Conservation (phyloP, 768 basidiomycete species). For the Mycena filopes region DNA sequence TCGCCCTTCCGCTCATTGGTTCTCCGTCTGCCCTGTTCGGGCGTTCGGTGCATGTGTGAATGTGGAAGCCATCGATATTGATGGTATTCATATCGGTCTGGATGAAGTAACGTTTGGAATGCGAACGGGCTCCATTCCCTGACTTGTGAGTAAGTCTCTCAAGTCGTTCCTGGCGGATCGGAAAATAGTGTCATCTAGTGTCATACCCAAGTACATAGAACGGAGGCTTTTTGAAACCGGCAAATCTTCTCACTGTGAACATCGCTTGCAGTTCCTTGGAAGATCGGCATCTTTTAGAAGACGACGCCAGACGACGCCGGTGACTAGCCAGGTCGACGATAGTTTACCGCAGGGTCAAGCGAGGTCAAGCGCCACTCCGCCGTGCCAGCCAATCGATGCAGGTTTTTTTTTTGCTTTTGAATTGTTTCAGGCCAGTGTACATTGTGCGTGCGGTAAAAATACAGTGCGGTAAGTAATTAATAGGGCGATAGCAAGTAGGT, state of each 20-base stretch:
- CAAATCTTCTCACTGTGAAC: background rate
- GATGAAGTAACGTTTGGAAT: too few relatives aligned
- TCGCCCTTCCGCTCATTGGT: too few relatives aligned
- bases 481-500: background rate
- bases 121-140: too few relatives aligned
- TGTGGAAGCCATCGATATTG: too few relatives aligned
- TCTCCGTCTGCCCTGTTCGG: too few relatives aligned
- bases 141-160: too few relatives aligned
- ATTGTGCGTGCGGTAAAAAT: slow-evolving; percentile 8
- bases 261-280: background rate
- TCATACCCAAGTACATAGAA: too few relatives aligned
- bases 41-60: too few relatives aligned
- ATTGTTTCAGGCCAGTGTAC: background rate
- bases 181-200: too few relatives aligned
- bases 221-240: too few relatives aligned
- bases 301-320: slow-evolving; percentile 8
- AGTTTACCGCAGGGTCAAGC: background rate
- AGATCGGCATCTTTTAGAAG: background rate
- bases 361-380: background rate
- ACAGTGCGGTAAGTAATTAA: slow-evolving; percentile 6
- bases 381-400: background rate
- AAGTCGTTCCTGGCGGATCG: too few relatives aligned
- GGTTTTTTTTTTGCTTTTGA: background rate
- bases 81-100: too few relatives aligned
- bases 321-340: background rate